A percentile compares a stretch with the other conserved stretches of the same genome.
These are phyloP conservation scores for Pseudocercospora musae DNA, from an alignment of 2,329 filamentous ascomycete genomes.

Conservation along the genomic window DNA sequence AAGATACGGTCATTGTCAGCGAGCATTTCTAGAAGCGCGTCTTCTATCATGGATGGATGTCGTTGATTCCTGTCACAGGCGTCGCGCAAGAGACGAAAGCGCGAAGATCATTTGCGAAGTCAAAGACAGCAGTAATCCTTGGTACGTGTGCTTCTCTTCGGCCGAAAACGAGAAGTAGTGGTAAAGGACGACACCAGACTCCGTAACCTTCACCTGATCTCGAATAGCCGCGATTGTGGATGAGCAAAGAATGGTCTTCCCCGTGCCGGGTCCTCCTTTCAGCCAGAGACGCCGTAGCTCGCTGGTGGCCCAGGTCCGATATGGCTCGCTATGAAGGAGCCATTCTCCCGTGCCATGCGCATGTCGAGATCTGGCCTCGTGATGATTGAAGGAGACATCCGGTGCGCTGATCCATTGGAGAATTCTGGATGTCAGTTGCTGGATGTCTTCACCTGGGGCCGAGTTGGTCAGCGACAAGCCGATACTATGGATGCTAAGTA, in stretches of 20 bases:
- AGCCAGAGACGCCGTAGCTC: not conserved
- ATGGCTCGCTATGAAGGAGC: not conserved
- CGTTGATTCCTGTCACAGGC: not conserved
- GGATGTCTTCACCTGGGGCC: too few species aligned
- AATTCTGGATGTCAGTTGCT: not conserved
- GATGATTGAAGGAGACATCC: not conserved
- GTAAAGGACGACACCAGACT: not conserved
- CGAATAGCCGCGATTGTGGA: not conserved
- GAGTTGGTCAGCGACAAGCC: too few species aligned
- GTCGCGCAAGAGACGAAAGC: not conserved
- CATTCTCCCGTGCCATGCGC: not conserved
- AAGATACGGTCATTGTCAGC: not conserved
- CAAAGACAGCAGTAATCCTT: not conserved
- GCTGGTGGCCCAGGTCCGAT: not conserved
- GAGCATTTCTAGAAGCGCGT: not conserved
- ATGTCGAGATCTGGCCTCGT: not conserved
- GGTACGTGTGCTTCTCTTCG: not conserved
- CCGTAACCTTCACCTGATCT: not conserved
- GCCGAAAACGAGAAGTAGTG: not conserved
- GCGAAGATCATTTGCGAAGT: not conserved
- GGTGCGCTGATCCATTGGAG: not conserved
- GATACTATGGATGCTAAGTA: too few species aligned
- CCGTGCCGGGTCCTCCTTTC: not conserved
- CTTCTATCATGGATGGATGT: not conserved
- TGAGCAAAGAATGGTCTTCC: not conserved